Evolutionary conservation across 768 basidiomycete genomes (phyloP).

Genomic region (Termitomyces sp.): DNA sequence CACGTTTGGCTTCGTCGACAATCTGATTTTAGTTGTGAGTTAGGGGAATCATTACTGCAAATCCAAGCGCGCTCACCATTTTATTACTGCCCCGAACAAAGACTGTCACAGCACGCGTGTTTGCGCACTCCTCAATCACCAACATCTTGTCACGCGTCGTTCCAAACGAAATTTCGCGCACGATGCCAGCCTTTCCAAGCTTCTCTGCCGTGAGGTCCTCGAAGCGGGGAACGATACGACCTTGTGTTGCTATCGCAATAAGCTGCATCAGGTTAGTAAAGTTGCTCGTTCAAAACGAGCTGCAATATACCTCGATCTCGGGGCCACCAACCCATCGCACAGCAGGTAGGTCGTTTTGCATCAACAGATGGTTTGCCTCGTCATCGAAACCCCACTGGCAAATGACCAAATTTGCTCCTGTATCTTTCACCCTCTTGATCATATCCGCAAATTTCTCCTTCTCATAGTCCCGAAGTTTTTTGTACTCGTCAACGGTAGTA

Average conservation of each 20-base stretch:
- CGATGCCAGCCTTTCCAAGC: slow-evolving; percentile 89
- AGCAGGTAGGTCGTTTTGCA: slow-evolving; percentile 97
- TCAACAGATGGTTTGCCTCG: slow-evolving; percentile 95
- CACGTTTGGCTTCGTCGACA: slow-evolving; percentile 97
- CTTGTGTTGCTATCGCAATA: slow-evolving; percentile 97
- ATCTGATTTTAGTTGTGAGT: slow-evolving; percentile 51
- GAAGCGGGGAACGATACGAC: slow-evolving; percentile 96
- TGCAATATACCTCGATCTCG: slow-evolving; percentile 81
- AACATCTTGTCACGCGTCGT: slow-evolving; percentile 99
- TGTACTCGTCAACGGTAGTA: slow-evolving; percentile 94
- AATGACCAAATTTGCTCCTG: slow-evolving; percentile 97
- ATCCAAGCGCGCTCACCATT: slow-evolving; percentile 59
- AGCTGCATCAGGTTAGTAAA: slow-evolving; percentile 47
- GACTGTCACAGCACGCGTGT: slow-evolving; percentile 92
- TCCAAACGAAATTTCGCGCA: slow-evolving; percentile 93
- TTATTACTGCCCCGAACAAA: slow-evolving; percentile 98
- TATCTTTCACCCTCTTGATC: slow-evolving; percentile 95
- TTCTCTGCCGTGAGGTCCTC: slow-evolving; percentile 92
- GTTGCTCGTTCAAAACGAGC: neutral
- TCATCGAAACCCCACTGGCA: slow-evolving; percentile 99
- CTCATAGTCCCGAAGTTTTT: slow-evolving; percentile 91
- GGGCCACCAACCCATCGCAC: slow-evolving; percentile 99
- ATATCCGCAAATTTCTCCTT: slow-evolving; percentile 95
- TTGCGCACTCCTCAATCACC: slow-evolving; percentile 98
- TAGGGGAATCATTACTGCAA: neutral